Conservation (phyloP, 805 yeast species). For the Wickerhamiella hasegawae region DNA sequence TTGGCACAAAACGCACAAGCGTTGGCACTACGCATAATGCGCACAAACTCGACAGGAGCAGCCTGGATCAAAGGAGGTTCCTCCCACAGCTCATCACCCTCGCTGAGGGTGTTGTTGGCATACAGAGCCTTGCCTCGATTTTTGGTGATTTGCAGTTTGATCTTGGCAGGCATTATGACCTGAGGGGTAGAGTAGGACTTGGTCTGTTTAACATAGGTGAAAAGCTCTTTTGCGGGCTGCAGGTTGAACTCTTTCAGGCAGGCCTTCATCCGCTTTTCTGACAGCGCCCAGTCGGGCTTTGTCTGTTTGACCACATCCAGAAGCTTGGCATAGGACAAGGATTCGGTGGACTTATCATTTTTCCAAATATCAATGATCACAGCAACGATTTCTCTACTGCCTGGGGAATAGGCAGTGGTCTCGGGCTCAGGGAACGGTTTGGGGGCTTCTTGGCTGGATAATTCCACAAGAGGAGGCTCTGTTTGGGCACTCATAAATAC, state of each 20-base stretch:
- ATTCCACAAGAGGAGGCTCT: too few relatives aligned
- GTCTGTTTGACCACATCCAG: slow-evolving; percentile 32
- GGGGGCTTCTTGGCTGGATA: not conserved
- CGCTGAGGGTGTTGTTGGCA: slow-evolving; percentile 31
- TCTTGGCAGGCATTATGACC: slow-evolving; percentile 23
- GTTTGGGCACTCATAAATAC: too few relatives aligned
- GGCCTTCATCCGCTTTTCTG: slow-evolving; percentile 39
- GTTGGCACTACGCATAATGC: slow-evolving; percentile 40
- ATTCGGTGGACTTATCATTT: slow-evolving; percentile 45
- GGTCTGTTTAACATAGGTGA: slow-evolving; percentile 39
- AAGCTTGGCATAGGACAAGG: slow-evolving; percentile 38
- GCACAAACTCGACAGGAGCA: slow-evolving; percentile 52
- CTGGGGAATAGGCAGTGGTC: slow-evolving; percentile 27
- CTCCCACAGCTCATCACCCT: slow-evolving; percentile 42
- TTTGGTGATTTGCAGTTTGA: slow-evolving; percentile 34
- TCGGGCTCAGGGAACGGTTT: not conserved
- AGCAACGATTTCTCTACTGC: slow-evolving; percentile 41
- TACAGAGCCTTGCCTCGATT: slow-evolving; percentile 46
- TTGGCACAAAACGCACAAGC: slow-evolving; percentile 65
- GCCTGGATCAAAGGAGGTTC: slow-evolving; percentile 46
- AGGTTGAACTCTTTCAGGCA: slow-evolving; percentile 43
- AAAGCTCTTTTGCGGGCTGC: slow-evolving; percentile 26
- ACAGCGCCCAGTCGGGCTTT: slow-evolving; percentile 47
- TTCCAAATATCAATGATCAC: slow-evolving; percentile 53
- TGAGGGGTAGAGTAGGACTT: slow-evolving; percentile 34